Conservation (phyloP, 2,329 filamentous ascomycete species). For the Penicillium sclerotiorum region DNA sequence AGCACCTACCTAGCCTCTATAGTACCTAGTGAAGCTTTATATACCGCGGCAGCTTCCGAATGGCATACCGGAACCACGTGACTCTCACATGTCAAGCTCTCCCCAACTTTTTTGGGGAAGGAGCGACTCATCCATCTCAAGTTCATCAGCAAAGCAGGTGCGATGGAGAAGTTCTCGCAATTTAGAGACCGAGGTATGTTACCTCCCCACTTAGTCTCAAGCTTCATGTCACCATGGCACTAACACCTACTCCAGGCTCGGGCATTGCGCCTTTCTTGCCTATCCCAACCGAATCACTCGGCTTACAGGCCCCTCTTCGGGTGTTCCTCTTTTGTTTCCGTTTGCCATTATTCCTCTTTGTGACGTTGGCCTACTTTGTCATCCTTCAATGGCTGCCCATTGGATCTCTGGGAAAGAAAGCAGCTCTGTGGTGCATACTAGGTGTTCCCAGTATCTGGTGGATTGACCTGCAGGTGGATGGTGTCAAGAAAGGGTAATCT, state of each 20-base stretch:
- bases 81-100: constrained; percentile 19
- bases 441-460: constrained; percentile 94
- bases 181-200: constrained; percentile 80
- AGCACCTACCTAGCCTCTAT: no score
- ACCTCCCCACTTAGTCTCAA: background rate
- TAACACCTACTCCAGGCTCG: constrained; percentile 65
- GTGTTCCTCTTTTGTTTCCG: constrained; percentile 77
- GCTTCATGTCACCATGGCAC: background rate
- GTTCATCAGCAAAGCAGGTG: background rate
- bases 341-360: constrained; percentile 72
- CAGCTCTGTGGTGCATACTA: constrained; percentile 83
- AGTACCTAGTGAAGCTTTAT: no score
- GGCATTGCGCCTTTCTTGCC: constrained; percentile 96
- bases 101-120: constrained; percentile 3
- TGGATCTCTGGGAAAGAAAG: constrained; percentile 71
- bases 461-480: constrained; percentile 97
- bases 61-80: constrained; percentile 11
- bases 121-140: background rate
- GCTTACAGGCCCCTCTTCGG: constrained; percentile 66
- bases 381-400: constrained; percentile 81
- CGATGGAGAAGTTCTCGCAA: constrained; percentile 94
- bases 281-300: constrained; percentile 65
- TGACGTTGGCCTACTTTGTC: constrained; percentile 72
- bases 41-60: background rate
- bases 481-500: constrained; percentile 81